Percentiles rank a stretch among this genome's conserved stretches.
phyloP scores from a whole-genome alignment of 1,139 yeast species.

The Candida buenavistaensis region DNA sequence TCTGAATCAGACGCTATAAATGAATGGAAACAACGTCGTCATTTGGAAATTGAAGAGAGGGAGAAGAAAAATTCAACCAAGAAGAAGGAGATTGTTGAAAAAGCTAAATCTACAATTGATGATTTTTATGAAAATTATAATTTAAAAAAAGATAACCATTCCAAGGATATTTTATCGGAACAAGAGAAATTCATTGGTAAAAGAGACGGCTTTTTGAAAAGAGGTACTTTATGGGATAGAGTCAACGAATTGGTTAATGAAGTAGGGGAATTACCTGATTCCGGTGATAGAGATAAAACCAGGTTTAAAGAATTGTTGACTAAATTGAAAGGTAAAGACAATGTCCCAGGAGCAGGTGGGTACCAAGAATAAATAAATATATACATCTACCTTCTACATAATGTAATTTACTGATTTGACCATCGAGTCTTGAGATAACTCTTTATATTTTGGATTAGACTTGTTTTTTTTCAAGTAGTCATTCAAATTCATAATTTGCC shows the following conservation, averaged over 20 bases:
- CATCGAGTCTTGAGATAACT: conserved; percentile 21
- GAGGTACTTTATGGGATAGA: conserved; percentile 89
- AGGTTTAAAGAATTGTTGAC: conserved; percentile 68
- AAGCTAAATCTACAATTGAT: conserved; percentile 87
- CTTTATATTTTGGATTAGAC: conserved; percentile 14
- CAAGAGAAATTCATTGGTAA: conserved; percentile 73
- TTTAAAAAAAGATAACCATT: conserved; percentile 72
- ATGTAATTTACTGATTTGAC: conserved; percentile 22
- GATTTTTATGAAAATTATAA: conserved; percentile 94
- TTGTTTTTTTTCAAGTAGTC: conserved; percentile 25
- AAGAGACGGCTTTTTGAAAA: conserved; percentile 77
- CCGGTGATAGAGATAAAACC: conserved; percentile 62
- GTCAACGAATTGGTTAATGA: conserved; percentile 51
- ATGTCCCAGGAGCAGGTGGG: conserved; percentile 65
- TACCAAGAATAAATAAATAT: conserved; percentile 17
- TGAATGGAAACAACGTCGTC: conserved; percentile 87
- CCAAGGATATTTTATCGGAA: conserved; percentile 62
- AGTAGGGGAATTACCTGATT: conserved; percentile 41
- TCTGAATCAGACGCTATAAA: conserved; percentile 58
- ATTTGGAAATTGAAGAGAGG: conserved; percentile 76
- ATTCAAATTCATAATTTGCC: conserved; percentile 40
- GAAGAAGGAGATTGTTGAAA: conserved; percentile 65
- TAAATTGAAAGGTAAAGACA: conserved; percentile 65
- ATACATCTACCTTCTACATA: conserved; percentile 12
- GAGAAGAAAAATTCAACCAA: conserved; percentile 71